Evolutionary conservation across 495 filamentous ascomycete genomes (phyloP), one percentile per base, ranked within the genome.

Genomic region (Chaetomium cochliodes): DNA sequence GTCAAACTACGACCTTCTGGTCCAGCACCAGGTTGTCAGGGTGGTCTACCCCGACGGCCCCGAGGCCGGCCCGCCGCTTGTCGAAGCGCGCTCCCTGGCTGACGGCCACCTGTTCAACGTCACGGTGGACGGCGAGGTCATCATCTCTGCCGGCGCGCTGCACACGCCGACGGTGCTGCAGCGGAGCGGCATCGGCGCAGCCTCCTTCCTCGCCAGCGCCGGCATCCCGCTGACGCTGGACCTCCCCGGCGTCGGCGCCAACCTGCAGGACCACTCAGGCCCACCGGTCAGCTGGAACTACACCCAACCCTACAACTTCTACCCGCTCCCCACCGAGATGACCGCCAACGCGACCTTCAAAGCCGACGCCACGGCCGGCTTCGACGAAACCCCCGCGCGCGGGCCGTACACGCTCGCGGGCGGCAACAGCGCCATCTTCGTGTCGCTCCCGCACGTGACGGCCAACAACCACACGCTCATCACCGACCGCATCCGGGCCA

Each of bases 1-100:
- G 39, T 57, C 72, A 2, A 79, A 80, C 54, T 72, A 75, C 56
- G 76, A 80, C 28, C 69, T 80, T 0, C 60, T 80, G 39, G 66
- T 74, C 15, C 60, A 66, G 23, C 72, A 74, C 57, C 70, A 74
- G 51, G 72, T 65, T 13, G 60, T 62, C 26, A 46, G 69, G 12
- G 69, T 74, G 3, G 50, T 72, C 13, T 74, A 69, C 44, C 67
- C 66, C 44, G 58, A 68, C 20, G 69, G 66, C 5, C 41, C 53
- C 8, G 28, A 56, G 18, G 33, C 16, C 22, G 66, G 62, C 6
- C 67, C 72, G 13, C 69, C 72, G 13, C 18, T 62, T 5, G 64
- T 74, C n/a, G 69, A 74, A 46, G 54, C 69, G 20, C 53, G 59
- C 13, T 67, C 67, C 9, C 49, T 69, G 5, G 60, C n/a, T 3